Percentiles rank a stretch among this genome's conserved stretches.
Conservation (phyloP, 2,329 filamentous ascomycete species). For the Camillea tinctor region DNA sequence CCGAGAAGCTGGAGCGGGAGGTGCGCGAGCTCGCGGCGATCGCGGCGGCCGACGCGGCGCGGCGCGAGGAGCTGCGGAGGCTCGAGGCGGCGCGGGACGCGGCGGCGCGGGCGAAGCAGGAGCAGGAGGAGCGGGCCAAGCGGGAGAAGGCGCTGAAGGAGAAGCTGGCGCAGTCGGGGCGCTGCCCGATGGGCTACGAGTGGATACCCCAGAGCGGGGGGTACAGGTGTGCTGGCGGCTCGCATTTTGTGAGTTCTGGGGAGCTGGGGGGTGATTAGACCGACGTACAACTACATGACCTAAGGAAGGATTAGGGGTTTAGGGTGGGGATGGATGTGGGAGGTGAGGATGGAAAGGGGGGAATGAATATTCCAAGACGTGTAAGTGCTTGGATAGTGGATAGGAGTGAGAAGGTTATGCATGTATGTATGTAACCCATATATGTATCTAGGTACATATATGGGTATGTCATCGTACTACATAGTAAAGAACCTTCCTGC, state of each 20-base stretch:
- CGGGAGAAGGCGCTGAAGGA: constrained; percentile 41
- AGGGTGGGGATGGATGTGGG: neutral
- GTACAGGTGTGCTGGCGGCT: constrained; percentile 23
- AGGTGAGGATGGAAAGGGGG: no score
- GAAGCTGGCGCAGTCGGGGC: constrained; percentile 52
- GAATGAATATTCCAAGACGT: no score
- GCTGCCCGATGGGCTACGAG: constrained; percentile 53
- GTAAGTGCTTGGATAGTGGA: no score
- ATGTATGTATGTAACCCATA: no score
- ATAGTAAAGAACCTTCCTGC: no score
- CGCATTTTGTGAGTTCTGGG: constrained; percentile 18
- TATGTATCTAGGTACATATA: no score
- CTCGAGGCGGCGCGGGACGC: constrained; percentile 12
- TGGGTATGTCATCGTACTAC: no score
- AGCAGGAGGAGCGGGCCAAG: constrained; percentile 38
- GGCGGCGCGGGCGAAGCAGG: constrained; percentile 10
- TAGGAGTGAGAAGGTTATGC: no score
- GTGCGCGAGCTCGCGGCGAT: constrained; percentile 32
- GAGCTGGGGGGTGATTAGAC: constrained; percentile 6
- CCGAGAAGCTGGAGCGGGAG: constrained; percentile 14
- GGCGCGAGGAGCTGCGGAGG: constrained; percentile 15
- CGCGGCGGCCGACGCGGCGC: constrained; percentile 33
- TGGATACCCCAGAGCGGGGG: constrained; percentile 21
- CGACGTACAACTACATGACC: no score
- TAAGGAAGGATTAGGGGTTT: neutral